phyloP scores from a whole-genome alignment of 192 early-diverging fungal species.

The Fimicolochytrium jonesii region DNA sequence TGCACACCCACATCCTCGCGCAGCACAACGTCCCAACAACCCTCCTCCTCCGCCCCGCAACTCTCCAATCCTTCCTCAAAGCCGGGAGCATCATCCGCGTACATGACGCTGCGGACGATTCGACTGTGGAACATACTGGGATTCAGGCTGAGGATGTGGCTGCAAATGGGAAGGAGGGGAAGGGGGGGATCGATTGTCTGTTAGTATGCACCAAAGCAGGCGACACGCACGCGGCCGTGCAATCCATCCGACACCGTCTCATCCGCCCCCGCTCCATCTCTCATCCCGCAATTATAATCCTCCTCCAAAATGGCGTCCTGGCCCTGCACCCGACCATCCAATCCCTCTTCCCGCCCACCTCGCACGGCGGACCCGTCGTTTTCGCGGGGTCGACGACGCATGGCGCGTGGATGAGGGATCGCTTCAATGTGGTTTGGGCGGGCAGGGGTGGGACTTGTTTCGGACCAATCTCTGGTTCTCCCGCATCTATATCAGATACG shows the following conservation, averaged over 20 bases:
- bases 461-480: too few relatives aligned
- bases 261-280: slow-evolving; percentile 1
- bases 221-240: slow-evolving; percentile 50
- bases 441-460: slow-evolving; percentile 54
- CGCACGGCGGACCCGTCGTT: slow-evolving; percentile 26
- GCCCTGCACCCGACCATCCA: slow-evolving; percentile 53
- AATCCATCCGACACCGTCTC: slow-evolving; percentile 47
- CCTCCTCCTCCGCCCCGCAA: slow-evolving; percentile 52
- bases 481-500: too few relatives aligned
- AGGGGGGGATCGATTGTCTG: slow-evolving; percentile 51
- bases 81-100: not conserved
- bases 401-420: slow-evolving; percentile 42
- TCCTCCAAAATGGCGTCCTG: slow-evolving; percentile 66
- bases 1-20: slow-evolving; percentile 58
- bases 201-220: slow-evolving; percentile 66
- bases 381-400: slow-evolving; percentile 53
- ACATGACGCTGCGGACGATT: too few relatives aligned
- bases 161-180: too few relatives aligned
- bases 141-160: too few relatives aligned
- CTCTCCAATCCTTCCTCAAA: slow-evolving; percentile 21
- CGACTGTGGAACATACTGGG: too few relatives aligned
- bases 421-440: slow-evolving; percentile 53
- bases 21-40: slow-evolving; percentile 45
- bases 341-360: slow-evolving; percentile 19
- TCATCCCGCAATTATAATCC: slow-evolving; percentile 41